Conservation (phyloP, 2,329 filamentous ascomycete species). For the Neofusicoccum kwambonambiense region DNA sequence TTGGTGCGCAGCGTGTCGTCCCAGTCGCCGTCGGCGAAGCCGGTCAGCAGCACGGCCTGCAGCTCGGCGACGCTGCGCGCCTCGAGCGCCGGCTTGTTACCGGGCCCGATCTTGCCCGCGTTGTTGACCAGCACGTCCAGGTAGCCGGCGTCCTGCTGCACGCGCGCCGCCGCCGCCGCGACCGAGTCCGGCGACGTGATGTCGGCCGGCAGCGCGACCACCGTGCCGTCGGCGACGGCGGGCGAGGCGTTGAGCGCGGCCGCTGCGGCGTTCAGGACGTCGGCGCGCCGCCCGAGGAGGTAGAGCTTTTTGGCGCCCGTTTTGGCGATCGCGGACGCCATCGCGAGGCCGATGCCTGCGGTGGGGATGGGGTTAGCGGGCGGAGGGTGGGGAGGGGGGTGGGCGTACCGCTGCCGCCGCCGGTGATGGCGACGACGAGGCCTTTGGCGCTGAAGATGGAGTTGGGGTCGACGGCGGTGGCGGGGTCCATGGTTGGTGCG, state of each 20-base stretch:
- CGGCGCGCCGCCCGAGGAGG: slow-evolving; percentile 44
- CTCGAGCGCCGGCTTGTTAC: slow-evolving; percentile 41
- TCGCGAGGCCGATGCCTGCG: slow-evolving; percentile 40
- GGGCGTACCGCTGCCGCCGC: slow-evolving; percentile 40
- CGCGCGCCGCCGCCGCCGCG: slow-evolving; percentile 39
- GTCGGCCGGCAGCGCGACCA: slow-evolving; percentile 45
- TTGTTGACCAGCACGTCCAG: slow-evolving; percentile 56
- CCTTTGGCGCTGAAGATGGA: slow-evolving; percentile 41
- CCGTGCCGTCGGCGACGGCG: slow-evolving; percentile 19
- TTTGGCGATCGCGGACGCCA: slow-evolving; percentile 43
- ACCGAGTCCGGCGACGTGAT: slow-evolving; percentile 43
- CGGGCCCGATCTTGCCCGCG: slow-evolving; percentile 49
- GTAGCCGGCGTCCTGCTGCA: slow-evolving; percentile 44
- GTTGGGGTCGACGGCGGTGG: slow-evolving; percentile 32
- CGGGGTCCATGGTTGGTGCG: slow-evolving; percentile 34
- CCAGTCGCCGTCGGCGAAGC: slow-evolving; percentile 26
- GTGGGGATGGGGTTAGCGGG: slow-evolving; percentile 21
- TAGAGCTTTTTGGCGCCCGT: slow-evolving; percentile 45
- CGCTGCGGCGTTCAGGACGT: slow-evolving; percentile 43
- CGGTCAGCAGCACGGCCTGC: slow-evolving; percentile 39
- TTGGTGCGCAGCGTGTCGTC: slow-evolving; percentile 31
- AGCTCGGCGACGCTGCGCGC: slow-evolving; percentile 46
- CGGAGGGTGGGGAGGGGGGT: slow-evolving; percentile 19
- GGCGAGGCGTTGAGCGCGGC: slow-evolving; percentile 28
- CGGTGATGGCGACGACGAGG: slow-evolving; percentile 42